A percentile compares a stretch with the other conserved stretches of the same genome.
phyloP scores from a whole-genome alignment of 768 basidiomycete genomes.

The Mycena filopes region DNA sequence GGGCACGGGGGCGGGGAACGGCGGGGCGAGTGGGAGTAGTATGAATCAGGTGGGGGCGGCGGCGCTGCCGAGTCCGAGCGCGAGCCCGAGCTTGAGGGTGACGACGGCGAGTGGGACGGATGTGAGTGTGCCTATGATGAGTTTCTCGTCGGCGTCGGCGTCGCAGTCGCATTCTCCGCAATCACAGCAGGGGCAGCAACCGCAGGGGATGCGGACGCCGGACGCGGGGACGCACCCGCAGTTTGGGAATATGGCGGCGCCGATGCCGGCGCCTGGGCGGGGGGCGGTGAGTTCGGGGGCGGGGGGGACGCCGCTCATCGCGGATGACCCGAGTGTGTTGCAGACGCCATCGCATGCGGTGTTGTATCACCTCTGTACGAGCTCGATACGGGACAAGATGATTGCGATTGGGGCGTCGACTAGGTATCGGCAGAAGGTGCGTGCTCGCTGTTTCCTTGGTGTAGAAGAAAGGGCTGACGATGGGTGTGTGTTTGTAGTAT shows the following conservation, averaged over 20 bases:
- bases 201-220: neutral
- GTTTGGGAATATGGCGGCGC: constrained; percentile 7
- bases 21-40: constrained; percentile 41
- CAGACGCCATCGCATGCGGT: constrained; percentile 84
- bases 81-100: constrained; percentile 34
- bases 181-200: neutral
- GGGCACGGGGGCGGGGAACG: constrained; percentile 25
- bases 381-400: constrained; percentile 81
- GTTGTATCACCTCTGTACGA: constrained; percentile 81
- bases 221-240: constrained; percentile 25
- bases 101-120: constrained; percentile 54
- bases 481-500: constrained; percentile 56
- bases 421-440: constrained; percentile 80
- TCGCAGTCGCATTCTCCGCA: neutral
- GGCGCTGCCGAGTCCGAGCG: constrained; percentile 9
- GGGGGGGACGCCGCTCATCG: constrained; percentile 43
- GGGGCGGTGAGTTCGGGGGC: neutral
- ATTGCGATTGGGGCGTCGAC: constrained; percentile 81
- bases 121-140: constrained; percentile 40
- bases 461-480: neutral
- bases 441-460: neutral
- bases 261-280: neutral
- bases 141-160: constrained; percentile 14
- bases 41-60: constrained; percentile 39
- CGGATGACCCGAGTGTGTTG: constrained; percentile 80